phyloP scores from a whole-genome alignment of 345 rosid genomes.

The Pelargonium nanum region DNA sequence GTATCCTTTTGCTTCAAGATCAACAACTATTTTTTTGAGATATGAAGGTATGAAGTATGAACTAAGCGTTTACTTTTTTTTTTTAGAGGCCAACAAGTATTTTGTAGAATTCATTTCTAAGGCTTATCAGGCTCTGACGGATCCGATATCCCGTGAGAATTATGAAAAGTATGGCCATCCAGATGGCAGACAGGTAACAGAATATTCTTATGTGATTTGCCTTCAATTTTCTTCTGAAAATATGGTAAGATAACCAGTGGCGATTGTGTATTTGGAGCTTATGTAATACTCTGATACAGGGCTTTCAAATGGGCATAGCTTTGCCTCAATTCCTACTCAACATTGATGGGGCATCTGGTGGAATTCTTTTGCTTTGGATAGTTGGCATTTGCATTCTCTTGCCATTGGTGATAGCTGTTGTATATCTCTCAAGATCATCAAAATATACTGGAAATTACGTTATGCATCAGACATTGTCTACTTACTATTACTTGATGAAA shows the following conservation, averaged over 20 bases:
- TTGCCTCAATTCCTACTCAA: conserved; percentile 88
- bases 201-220: conserved; percentile 5
- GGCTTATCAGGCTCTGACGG: conserved; percentile 96
- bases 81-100: conserved; percentile 68
- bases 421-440: conserved; percentile 90
- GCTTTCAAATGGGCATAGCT: conserved; percentile 99
- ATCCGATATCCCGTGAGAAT: conserved; percentile 88
- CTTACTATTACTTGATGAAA: conserved; percentile 86
- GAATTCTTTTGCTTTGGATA: conserved; percentile 92
- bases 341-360: conserved; percentile 94
- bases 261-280: conserved; percentile 8
- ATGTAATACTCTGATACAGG: conserved; percentile 35
- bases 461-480: conserved; percentile 89
- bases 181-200: conserved; percentile 83
- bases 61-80: conserved; percentile 8
- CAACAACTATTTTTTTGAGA: neutral
- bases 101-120: conserved; percentile 88
- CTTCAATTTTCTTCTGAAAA: conserved; percentile 1
- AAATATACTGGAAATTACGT: conserved; percentile 97
- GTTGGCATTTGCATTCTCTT: conserved; percentile 95
- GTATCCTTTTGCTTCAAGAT: neutral
- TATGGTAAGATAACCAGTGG: neutral
- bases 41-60: neutral
- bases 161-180: conserved; percentile 99
- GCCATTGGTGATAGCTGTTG: conserved; percentile 88